Conservation (phyloP, 2,329 filamentous ascomycete species). For the Cordyceps militaris region DNA sequence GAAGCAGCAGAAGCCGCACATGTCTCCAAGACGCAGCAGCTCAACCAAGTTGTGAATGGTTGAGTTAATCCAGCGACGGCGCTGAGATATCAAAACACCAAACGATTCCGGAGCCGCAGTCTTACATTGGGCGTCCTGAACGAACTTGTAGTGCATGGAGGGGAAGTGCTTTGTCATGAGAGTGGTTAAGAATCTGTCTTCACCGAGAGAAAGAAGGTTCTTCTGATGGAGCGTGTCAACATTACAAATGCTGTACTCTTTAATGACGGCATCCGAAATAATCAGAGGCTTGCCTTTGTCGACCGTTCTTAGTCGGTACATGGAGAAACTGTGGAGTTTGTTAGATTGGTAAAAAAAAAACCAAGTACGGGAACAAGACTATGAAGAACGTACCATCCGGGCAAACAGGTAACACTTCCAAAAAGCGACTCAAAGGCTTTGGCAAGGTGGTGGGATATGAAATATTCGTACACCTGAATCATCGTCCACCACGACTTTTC, state of each 20-base stretch:
- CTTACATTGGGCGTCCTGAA: constrained; percentile 84
- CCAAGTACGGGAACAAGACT: background rate
- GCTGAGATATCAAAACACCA: constrained; percentile 91
- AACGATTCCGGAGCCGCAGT: constrained; percentile 93
- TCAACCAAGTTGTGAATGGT: constrained; percentile 95
- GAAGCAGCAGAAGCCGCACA: constrained; percentile 98
- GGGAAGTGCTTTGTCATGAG: constrained; percentile 99
- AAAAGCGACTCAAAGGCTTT: constrained; percentile 98
- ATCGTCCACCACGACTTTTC: constrained; percentile 97
- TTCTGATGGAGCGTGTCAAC: constrained; percentile 97
- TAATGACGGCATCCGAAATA: constrained; percentile 80
- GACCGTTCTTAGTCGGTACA: constrained; percentile 92
- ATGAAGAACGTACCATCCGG: constrained; percentile 73
- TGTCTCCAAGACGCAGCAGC: constrained; percentile 80
- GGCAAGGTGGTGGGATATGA: constrained; percentile 92
- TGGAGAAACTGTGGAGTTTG: constrained; percentile 66
- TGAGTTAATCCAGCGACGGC: constrained; percentile 98
- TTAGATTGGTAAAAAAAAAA: constrained; percentile 29
- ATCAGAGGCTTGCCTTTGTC: constrained; percentile 93
- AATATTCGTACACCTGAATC: constrained; percentile 99
- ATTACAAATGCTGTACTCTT: constrained; percentile 80
- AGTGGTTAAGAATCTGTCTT: constrained; percentile 95
- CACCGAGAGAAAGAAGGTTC: constrained; percentile 86
- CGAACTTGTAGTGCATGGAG: constrained; percentile 90
- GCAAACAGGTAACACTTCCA: constrained; percentile 95